Base-by-base conservation (phyloP, 495 filamentous ascomycete genomes). In the Penicillium paxilli region DNA sequence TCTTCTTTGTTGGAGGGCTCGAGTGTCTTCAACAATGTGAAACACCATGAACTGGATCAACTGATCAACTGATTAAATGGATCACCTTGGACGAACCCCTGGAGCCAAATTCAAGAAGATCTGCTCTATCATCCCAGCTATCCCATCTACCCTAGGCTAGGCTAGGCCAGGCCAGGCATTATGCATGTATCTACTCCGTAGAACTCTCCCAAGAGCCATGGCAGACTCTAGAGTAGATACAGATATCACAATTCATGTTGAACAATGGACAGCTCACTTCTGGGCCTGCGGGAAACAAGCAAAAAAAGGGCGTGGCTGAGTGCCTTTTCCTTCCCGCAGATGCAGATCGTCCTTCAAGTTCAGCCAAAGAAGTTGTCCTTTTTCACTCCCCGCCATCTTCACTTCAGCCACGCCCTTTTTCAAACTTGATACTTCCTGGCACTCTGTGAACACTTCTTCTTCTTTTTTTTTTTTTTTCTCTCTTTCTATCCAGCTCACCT, bases 301-400 rank as follows among this genome's bases (percentile, higher is more conserved):
- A 28, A 35, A 8, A 30, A 65, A 55, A 48, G 47, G 8, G 19
- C 25, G 59, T 60, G 59, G 63, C 63, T 55, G 52, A 66, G 49
- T n/a, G n/a, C n/a, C n/a, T n/a, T n/a, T n/a, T n/a, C n/a, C n/a
- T n/a, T n/a, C n/a, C n/a, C n/a, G 51, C 37, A 21, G 37, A 33
- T 41, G 59, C 60, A 54, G 59, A 65, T 65, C 35, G 35, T 16
- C n/a, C n/a, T n/a, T n/a, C n/a, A n/a, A n/a, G n/a, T n/a, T n/a
- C n/a, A n/a, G n/a, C n/a, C n/a, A n/a, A n/a, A n/a, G 33, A 55
- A 42, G 32, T 48, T 48, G 48, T 54, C 54, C 57, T 54, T 61
- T 50, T 41, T 41, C 49, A n/a, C 52, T 57, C 57, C 62, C 63
- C 63, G 51, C 63, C 62, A 65, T 56, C 59, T 59, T 57, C 49